Evolutionary conservation across 78 protist species (phyloP).

Genomic region (Thecamonas trahens): DNA sequence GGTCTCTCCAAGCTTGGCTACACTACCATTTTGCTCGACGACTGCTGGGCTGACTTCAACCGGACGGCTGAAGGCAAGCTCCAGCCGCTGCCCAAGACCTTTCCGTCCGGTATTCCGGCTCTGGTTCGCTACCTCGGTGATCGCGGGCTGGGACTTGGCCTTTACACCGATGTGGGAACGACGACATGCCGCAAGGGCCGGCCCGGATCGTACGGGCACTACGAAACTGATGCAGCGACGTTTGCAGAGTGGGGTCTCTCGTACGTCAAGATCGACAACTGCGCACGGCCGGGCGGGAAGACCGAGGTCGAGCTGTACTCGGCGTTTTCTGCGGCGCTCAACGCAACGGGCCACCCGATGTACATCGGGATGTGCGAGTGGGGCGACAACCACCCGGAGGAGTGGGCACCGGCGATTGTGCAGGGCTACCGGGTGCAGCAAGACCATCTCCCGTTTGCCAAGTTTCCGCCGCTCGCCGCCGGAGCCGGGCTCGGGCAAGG

Average conservation of each 20-base stretch:
- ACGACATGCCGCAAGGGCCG: neutral
- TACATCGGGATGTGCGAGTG: slow-evolving; percentile 23
- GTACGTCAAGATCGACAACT: slow-evolving; percentile 36
- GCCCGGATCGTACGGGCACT: slow-evolving; percentile 37
- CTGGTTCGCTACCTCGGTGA: neutral
- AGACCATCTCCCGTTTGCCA: no score
- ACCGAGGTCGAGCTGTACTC: slow-evolving; percentile 7
- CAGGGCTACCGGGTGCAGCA: no score
- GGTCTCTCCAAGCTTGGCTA: neutral
- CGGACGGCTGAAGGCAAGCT: neutral
- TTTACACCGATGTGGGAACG: neutral
- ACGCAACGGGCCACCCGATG: slow-evolving; percentile 16
- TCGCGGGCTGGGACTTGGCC: slow-evolving; percentile 3
- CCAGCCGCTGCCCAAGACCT: slow-evolving; percentile 1
- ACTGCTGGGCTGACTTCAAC: slow-evolving; percentile 9
- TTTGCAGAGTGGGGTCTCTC: slow-evolving; percentile 39
- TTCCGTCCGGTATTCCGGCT: slow-evolving; percentile 6
- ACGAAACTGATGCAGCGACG: slow-evolving; percentile 18
- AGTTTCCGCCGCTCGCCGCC: no score
- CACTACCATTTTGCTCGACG: neutral
- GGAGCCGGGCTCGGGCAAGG: no score
- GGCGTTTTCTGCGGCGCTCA: neutral
- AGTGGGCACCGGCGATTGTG: no score
- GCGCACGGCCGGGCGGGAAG: no score
- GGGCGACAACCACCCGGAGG: slow-evolving; percentile 20